Percentiles rank a stretch among this genome's conserved stretches.
phyloP scores from a whole-genome alignment of 73 alveolate genomes.

The Breviolum minutum region DNA sequence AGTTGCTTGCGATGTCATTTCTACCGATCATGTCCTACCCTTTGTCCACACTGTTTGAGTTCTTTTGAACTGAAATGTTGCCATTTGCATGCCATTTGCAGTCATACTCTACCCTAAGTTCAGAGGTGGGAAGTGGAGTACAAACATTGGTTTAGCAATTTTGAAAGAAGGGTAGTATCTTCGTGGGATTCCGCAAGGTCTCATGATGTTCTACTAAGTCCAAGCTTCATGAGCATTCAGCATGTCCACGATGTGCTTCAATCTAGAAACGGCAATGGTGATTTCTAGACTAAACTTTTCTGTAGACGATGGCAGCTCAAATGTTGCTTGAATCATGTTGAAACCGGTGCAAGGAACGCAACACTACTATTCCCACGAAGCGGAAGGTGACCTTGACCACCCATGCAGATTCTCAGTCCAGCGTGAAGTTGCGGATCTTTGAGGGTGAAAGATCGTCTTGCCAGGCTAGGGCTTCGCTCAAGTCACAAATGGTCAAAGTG shows the following conservation, averaged over 20 bases:
- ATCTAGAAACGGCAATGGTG: too few relatives aligned
- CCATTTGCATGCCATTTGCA: too few relatives aligned
- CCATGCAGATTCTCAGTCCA: conserved; percentile 91
- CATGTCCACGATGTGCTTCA: neutral
- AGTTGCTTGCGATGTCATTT: neutral
- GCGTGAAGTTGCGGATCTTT: conserved; percentile 69
- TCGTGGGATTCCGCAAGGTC: too few relatives aligned
- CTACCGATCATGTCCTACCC: too few relatives aligned
- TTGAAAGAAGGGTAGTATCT: too few relatives aligned
- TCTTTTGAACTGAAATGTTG: too few relatives aligned
- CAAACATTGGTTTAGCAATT: too few relatives aligned
- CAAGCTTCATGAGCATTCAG: too few relatives aligned
- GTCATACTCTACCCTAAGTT: too few relatives aligned
- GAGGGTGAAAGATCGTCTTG: conserved; percentile 34
- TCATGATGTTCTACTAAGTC: too few relatives aligned
- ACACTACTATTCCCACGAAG: conserved; percentile 99
- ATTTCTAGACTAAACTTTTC: neutral
- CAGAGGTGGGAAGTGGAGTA: too few relatives aligned
- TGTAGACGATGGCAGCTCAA: neutral
- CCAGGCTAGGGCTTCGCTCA: neutral
- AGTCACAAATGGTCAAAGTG: neutral
- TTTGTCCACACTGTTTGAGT: too few relatives aligned
- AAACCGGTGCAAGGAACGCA: conserved; percentile 95
- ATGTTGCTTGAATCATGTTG: neutral
- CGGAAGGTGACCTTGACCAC: conserved; percentile 98